Base-by-base conservation (phyloP, 2,329 filamentous ascomycete species). In the Penicillium sp. region DNA sequence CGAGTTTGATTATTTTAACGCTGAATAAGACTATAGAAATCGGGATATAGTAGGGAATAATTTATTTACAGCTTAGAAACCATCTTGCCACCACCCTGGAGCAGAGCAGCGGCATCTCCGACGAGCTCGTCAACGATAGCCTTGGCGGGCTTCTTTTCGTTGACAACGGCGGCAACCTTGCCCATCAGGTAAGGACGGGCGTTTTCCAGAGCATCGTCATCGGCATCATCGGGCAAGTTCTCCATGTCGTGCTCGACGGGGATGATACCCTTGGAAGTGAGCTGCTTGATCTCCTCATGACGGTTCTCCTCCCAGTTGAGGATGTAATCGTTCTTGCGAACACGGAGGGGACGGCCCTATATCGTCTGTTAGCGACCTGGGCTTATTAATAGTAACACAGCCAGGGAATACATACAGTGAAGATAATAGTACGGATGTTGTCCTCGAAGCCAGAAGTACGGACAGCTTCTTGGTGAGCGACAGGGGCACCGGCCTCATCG, bases 391-490 rank as follows among this genome's bases (percentile, higher is more conserved):
- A 8, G 22, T 1, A 31, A 17, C 6, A 14, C 2, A 28, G 3
- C 2, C 4, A 38, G 43, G 25, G 7, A 17, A 50, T 52, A 61
- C 71, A 55, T 76, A 78, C 77, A 55, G 94, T 99, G 84, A 97
- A 99, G 80, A 99, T 99, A 75, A 97, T 90, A 47, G 94, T 99
- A 73, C 91, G 89, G 73, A 97, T 80, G 71, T 96, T 99, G 78
- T 99, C 94, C 77, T 97, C 91, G 75, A 94, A 96, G 66, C 89
- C 85, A 50, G 94, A 85, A 41, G 93, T 97, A 70, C 86, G 85
- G 66, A 99, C 94, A 59, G 93, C 91, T 72, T 99, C 93, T 80
- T 97, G 94, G 83, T 99, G 93, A 44, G 89, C 85, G 76, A 91
- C 88, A 65, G 94, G 90, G 11, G 94, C 94, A 70, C 94, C 93